These are phyloP conservation scores for Mucor ambiguus DNA, from an alignment of 371 early-diverging fungal genomes.

Conservation along the genomic window DNA sequence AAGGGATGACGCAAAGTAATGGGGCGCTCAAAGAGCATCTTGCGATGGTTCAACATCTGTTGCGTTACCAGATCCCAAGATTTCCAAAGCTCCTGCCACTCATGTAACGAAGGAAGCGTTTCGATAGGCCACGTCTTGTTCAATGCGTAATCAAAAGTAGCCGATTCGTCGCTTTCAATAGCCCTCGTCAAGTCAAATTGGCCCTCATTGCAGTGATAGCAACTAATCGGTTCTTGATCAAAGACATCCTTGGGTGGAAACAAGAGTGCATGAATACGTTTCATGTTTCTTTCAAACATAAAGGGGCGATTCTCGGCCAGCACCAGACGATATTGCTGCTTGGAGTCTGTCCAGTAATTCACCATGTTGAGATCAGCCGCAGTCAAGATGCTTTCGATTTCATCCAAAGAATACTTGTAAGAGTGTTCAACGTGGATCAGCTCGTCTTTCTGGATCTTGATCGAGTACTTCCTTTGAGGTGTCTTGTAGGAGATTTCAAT, in stretches of 20 bases:
- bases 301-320: constrained; percentile 75
- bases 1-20: constrained; percentile 88
- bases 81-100: constrained; percentile 83
- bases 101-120: constrained; percentile 53
- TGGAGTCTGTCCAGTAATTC: constrained; percentile 65
- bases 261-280: constrained; percentile 12
- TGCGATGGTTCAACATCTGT: constrained; percentile 57
- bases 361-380: constrained; percentile 56
- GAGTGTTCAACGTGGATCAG: constrained; percentile 89
- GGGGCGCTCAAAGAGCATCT: constrained; percentile 69
- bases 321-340: constrained; percentile 70
- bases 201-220: constrained; percentile 19
- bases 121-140: constrained; percentile 27
- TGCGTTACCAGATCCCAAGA: constrained; percentile 77
- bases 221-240: constrained; percentile 19
- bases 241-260: constrained; percentile 14
- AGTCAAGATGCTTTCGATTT: constrained; percentile 61
- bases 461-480: constrained; percentile 24
- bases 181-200: not conserved
- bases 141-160: not conserved
- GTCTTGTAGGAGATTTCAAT: constrained; percentile 50
- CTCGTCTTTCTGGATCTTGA: constrained; percentile 68
- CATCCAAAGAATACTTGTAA: constrained; percentile 76
- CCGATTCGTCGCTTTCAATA: not conserved
- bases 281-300: constrained; percentile 41